Evolutionary conservation across 495 filamentous ascomycete genomes (phyloP), one percentile per base, ranked within the genome.

Genomic region (Aspergillus leporis): DNA sequence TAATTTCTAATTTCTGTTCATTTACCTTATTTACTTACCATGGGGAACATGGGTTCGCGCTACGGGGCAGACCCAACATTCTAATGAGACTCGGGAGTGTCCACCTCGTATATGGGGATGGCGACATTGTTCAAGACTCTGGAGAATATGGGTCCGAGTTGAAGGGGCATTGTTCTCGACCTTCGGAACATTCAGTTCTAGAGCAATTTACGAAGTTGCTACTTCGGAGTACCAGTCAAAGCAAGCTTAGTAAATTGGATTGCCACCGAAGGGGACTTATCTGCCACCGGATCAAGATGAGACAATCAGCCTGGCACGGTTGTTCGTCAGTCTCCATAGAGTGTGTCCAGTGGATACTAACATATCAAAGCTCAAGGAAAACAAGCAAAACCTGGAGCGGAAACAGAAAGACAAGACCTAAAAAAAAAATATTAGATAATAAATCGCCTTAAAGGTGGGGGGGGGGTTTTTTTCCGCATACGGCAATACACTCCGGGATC

Each of bases 401-500:
- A 21, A 45, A 7, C 41, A 8, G 41, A 14, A 47, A 47, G 16
- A 21, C 19, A 47, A 10, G 5, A 47, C n/a, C n/a, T n/a, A 22
- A 10, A 47, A 10, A 14, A 47, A 47, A 47, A 47, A 47, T n/a
- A 36, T 36, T 14, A 36, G 13, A 36, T 14, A 36, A 14, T 12
- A 36, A n/a, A 5, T 36, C 34, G 34, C 32, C 32, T 36, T n/a
- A n/a, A n/a, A n/a, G 32, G 2, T 10, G 9, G 32, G 32, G 32
- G 10, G 18, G 40, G 14, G 13, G 19, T 4, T 47, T 63, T 4
- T 47, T 63, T 51, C 51, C 57, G 10, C 28, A 64, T 52, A 9
- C 5, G 28, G 48, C 31, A 59, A 59, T 59, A 59, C 49, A 12
- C 34, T 32, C 47, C 56, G 56, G 34, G 53, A 47, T 23, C 53